Evolutionary conservation across 2,329 filamentous ascomycete species (phyloP), one percentile per base, ranked within the genome.

Genomic region (Colletotrichum zoysiae): DNA sequence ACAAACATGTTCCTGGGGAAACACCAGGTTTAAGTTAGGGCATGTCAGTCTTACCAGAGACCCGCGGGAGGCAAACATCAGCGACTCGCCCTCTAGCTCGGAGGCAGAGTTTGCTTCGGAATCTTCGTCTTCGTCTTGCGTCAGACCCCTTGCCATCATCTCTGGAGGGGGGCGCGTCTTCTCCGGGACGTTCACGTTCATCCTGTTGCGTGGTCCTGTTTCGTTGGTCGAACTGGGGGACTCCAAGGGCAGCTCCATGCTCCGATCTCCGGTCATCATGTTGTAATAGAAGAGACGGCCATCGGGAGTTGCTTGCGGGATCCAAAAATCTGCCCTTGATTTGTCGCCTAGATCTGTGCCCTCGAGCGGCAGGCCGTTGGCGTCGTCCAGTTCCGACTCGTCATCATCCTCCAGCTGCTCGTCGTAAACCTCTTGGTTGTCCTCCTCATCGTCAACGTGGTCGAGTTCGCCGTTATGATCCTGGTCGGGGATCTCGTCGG

Each of bases 211-310:
- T 2, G 96, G 96, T 1, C 95, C 95, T 67, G 88, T 92, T 82
- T 99, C 96, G 74, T 90, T 92, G 23, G 90, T 82, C 8, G 93
- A 94, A 1, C 90, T 91, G 1, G 96, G 95, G 20, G 95, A 95
- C 80, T 99, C 96, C 35, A 99, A 87, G 1, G 96, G 96, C 73
- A 99, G 85, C 80, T 99, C 96, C 90, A 95, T 96, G 74, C 93
- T 97, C 79, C 93, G 97, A 78, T 97, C 94, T 67, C 95, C 95
- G 0, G 96, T 99, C 84, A 98, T 91, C 74, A 95, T 98, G 82
- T 99, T 99, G 87, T 97, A 98, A 84, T 98, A 99, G 82, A 97
- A 99, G 33, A 99, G 84, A 68, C 95, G 89, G 65, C 96, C 96
- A 80, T 98, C 95, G 1, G 94, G 90, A 0, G 96, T 99, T 18